phyloP scores from a whole-genome alignment of 2,329 filamentous ascomycete species.

The Cadophora sp. region DNA sequence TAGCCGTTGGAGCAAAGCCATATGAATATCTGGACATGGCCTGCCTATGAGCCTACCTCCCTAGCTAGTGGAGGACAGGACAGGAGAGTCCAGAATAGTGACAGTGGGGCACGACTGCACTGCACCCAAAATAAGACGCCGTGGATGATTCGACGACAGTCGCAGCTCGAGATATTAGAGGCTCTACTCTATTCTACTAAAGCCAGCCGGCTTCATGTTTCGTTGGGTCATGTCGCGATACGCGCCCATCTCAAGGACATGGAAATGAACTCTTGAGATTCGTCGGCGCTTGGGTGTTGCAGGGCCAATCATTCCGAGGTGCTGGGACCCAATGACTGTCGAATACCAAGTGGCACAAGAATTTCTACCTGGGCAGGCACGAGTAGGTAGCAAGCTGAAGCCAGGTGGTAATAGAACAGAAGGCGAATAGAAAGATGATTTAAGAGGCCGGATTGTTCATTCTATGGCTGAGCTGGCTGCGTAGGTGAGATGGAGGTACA shows the following conservation, averaged over 20 bases:
- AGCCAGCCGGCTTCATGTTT: constrained; percentile 30
- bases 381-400: too few relatives aligned
- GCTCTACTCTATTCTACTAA: constrained; percentile 16
- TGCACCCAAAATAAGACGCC: constrained; percentile 31
- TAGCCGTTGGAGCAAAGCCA: constrained; percentile 31
- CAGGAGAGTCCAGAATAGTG: neutral
- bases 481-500: too few relatives aligned
- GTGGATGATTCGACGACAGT: constrained; percentile 41
- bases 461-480: too few relatives aligned
- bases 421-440: too few relatives aligned
- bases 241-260: constrained; percentile 35
- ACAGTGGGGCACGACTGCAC: constrained; percentile 17
- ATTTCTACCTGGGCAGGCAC: too few relatives aligned
- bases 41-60: neutral
- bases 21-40: constrained; percentile 17
- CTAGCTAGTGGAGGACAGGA: too few relatives aligned
- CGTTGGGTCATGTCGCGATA: constrained; percentile 40
- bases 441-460: too few relatives aligned
- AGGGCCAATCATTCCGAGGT: constrained; percentile 27
- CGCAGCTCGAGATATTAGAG: constrained; percentile 32
- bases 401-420: too few relatives aligned
- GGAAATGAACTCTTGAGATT: constrained; percentile 25
- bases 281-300: constrained; percentile 29
- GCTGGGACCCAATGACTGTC: neutral
- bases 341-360: neutral